Percentiles rank a stretch among this genome's conserved stretches.
Conservation (phyloP, 129 eudicot species). For the Tagetes erecta region DNA sequence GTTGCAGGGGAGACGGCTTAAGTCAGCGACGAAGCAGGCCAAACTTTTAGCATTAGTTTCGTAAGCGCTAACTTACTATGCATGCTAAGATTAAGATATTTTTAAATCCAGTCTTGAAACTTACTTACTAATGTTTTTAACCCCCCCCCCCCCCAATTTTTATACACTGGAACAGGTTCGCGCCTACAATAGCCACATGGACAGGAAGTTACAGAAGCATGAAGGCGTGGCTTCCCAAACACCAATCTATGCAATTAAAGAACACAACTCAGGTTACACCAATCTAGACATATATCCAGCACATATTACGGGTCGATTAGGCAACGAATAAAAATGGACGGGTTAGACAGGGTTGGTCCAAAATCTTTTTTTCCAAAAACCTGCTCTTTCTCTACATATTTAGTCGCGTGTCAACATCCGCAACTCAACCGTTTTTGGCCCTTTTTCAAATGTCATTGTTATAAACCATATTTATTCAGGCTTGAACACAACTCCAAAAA, state of each 20-base stretch:
- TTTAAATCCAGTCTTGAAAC: constrained; percentile 2
- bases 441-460: too few relatives aligned
- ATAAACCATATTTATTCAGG: too few relatives aligned
- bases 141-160: background rate
- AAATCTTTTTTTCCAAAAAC: too few relatives aligned
- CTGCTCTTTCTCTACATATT: background rate
- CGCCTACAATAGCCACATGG: constrained; percentile 77
- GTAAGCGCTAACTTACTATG: constrained; percentile 39
- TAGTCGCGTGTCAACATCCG: background rate
- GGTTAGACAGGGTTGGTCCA: background rate
- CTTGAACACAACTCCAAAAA: background rate
- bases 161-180: constrained; percentile 37
- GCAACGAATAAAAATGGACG: background rate
- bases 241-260: constrained; percentile 82
- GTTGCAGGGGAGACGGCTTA: constrained; percentile 61
- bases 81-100: background rate
- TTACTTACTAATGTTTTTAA: background rate
- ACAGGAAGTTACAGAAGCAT: constrained; percentile 85
- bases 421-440: too few relatives aligned
- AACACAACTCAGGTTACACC: constrained; percentile 58
- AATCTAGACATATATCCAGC: background rate
- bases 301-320: background rate
- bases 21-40: constrained; percentile 47
- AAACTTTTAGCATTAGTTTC: constrained; percentile 64
- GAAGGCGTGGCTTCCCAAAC: constrained; percentile 84